Percentiles rank a stretch among this genome's conserved stretches.
Conservation (phyloP, 768 basidiomycete genomes). For the Termitomyces sp. region DNA sequence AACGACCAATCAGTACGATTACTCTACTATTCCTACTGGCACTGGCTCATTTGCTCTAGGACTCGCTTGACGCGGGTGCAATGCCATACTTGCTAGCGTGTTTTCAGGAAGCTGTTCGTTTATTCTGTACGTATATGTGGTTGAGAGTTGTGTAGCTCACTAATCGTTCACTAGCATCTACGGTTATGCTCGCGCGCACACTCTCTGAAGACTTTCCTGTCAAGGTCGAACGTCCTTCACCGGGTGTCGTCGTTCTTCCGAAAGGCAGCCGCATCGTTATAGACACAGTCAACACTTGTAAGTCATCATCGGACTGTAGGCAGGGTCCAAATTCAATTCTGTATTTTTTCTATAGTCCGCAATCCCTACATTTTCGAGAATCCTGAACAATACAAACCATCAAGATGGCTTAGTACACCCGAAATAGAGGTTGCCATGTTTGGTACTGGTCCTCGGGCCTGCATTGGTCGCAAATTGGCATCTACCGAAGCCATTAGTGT, state of each 20-base stretch:
- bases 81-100: conserved; percentile 26
- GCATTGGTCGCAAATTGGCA: neutral
- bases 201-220: conserved; percentile 24
- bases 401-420: conserved; percentile 30
- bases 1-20: conserved; percentile 32
- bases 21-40: too few species aligned
- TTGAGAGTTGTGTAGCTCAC: neutral
- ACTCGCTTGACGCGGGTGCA: conserved; percentile 19
- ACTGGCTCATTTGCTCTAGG: too few species aligned
- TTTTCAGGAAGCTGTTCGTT: conserved; percentile 31
- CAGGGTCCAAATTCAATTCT: neutral
- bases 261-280: conserved; percentile 19
- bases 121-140: conserved; percentile 25
- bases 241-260: conserved; percentile 5
- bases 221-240: neutral
- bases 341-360: conserved; percentile 21
- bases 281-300: conserved; percentile 28
- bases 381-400: conserved; percentile 30
- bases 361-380: conserved; percentile 30
- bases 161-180: conserved; percentile 16
- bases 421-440: conserved; percentile 22
- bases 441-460: conserved; percentile 19
- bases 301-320: conserved; percentile 1
- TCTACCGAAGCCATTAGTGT: neutral
- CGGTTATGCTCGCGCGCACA: conserved; percentile 24